Base-by-base conservation (phyloP, 2,329 filamentous ascomycete genomes). In the Ramichloridium luteum region DNA sequence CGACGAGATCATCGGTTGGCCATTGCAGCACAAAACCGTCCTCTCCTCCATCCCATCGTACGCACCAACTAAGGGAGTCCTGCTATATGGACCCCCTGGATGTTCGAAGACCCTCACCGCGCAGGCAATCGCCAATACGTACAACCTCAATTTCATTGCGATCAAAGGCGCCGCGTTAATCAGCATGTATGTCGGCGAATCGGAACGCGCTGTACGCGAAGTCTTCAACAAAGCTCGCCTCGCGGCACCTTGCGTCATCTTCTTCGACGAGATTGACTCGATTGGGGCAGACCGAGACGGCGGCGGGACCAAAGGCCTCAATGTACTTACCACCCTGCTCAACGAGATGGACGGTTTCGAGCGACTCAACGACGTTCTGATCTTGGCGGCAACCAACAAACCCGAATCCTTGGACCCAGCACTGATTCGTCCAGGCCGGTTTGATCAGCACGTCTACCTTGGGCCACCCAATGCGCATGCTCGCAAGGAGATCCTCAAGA, bases 301-400 rank as follows among this genome's bases (percentile, higher is more conserved):
- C 15, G 54, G 57, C 4, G 55, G 61, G 12, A 59, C 54, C 9
- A 59, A 53, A 23, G 72, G 77, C 1, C 68, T 93, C 28, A 90
- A 94, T 51, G 81, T 93, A 27, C 70, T 94, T 10, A 86, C 85
- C 1, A 92, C 86, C 2, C 62, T 96, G 16, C 69, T 96, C 4
- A 93, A 85, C 38, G 88, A 94, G 54, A 92, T 96, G 80, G 88
- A 94, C 51, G 88, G 88, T 28, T 93, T 94, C 45, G 84, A 93
- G 55, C 67, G 77, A 23, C 65, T 92, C 13, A 77, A 77, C 33
- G 81, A 81, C 35, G 85, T 96, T 1, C 71, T 92, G 37, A 78
- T 94, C 10, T 72, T 96, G 12, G 88, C 83, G 0, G 88, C 88
- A 2, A 96, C 88, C 0, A 96, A 96, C 59, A 75, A 83, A 32